Evolutionary conservation across 2,329 filamentous ascomycete genomes (phyloP).

Genomic region (Phialocephala sp.): DNA sequence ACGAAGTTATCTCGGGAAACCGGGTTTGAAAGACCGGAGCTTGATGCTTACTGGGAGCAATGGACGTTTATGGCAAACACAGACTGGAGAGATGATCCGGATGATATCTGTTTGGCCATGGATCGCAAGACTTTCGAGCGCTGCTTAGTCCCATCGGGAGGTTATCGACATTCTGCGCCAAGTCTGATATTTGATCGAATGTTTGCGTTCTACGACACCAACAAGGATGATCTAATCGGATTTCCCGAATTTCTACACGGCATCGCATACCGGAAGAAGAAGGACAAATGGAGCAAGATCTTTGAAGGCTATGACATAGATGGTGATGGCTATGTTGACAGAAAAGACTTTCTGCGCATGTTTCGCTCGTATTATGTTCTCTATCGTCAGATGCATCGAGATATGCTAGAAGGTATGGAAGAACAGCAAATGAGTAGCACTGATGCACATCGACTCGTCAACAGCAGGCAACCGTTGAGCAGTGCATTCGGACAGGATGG

Average conservation of each 20-base stretch:
- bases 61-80: conserved; percentile 93
- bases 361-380: conserved; percentile 92
- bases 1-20: conserved; percentile 73
- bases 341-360: conserved; percentile 87
- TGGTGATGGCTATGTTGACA: conserved; percentile 81
- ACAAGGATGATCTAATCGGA: conserved; percentile 85
- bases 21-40: conserved; percentile 81
- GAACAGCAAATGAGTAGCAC: conserved; percentile 78
- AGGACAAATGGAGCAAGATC: conserved; percentile 73
- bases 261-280: conserved; percentile 71
- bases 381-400: conserved; percentile 86
- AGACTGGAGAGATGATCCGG: conserved; percentile 82
- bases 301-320: conserved; percentile 94
- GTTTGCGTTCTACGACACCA: conserved; percentile 95
- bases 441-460: conserved; percentile 77
- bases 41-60: conserved; percentile 95
- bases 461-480: conserved; percentile 77
- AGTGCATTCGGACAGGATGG: conserved; percentile 76
- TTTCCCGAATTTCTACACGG: conserved; percentile 92
- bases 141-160: conserved; percentile 85
- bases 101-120: conserved; percentile 80
- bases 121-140: conserved; percentile 92
- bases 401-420: conserved; percentile 79
- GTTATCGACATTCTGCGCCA: conserved; percentile 76
- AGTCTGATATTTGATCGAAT: conserved; percentile 95